Base-by-base conservation (phyloP, 2,329 filamentous ascomycete species). In the Rugonectria rugulosa region DNA sequence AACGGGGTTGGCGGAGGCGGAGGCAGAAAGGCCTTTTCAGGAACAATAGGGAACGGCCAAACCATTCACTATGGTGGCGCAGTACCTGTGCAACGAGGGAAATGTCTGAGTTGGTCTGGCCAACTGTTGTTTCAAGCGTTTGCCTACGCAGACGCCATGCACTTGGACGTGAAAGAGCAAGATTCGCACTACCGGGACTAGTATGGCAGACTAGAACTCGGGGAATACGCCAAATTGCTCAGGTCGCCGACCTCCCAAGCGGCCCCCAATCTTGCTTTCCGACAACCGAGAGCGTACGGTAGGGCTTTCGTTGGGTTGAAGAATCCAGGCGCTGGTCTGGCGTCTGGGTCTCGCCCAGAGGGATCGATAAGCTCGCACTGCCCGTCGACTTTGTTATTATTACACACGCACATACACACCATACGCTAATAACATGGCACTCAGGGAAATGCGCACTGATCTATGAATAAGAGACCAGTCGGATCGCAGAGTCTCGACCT, bases 1-100 rank as follows among this genome's bases (percentile, higher is more conserved):
- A 59, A 67, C 64, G 60, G 62, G 62, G 60, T 60, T 56, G 64
- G 62, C 62, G 60, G 37, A 42, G 62, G 60, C 51, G 12, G 29
- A 6, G 29, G 29, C 6, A 11, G 29, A 32, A 14, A 65, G 57
- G 60, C 58, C 64, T 64, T 59, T 53, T 58, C 58, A 50, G 41
- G 17, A 29, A 51, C 29, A 27, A 46, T 34, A 23, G 29, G 41
- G n/a, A n/a, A 34, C 29, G 40, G 36, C 24, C 41, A 47, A 46
- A 27, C 41, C 36, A 38, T 32, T 29, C 20, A 24, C 26, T 36
- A 17, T 23, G 27, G 23, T 53, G 47, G 45, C 63, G 49, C 31
- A 20, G 43, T 43, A 48, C 50, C n/a, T n/a, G n/a, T 37, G 29
- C 51, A 37, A 40, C 56, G 21, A 29, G 21, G n/a, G n/a, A n/a